phyloP scores from a whole-genome alignment of 202 grass and related monocot species.

The Schoenoplectus triqueter region DNA sequence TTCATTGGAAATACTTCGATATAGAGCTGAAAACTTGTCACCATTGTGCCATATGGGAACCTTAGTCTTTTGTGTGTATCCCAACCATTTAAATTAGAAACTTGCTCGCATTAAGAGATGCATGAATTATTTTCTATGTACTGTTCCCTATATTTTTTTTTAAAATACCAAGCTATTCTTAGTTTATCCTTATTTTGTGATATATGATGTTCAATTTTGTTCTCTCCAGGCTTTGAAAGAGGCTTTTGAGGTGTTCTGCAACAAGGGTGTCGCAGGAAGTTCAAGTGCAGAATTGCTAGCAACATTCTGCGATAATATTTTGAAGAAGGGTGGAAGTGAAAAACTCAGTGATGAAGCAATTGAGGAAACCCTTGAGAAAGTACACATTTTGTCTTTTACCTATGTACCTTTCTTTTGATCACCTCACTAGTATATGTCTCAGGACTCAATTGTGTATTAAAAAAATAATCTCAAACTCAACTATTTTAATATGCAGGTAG shows the following conservation, averaged over 20 bases:
- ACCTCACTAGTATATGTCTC: not conserved
- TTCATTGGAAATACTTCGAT: conserved; percentile 12
- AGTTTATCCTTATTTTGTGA: not conserved
- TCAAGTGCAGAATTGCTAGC: conserved; percentile 93
- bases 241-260: conserved; percentile 98
- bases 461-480: not conserved
- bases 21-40: not conserved
- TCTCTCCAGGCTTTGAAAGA: conserved; percentile 77
- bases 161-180: not conserved
- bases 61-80: not conserved
- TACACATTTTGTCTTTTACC: conserved; percentile 35
- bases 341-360: conserved; percentile 99
- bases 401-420: not conserved
- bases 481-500: conserved; percentile 60
- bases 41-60: not conserved
- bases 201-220: not conserved
- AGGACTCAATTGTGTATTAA: conserved; percentile 12
- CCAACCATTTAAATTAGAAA: not conserved
- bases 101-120: conserved; percentile 9
- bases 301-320: conserved; percentile 95
- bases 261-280: conserved; percentile 92
- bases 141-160: not conserved
- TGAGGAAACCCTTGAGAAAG: conserved; percentile 98
- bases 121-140: conserved; percentile 15
- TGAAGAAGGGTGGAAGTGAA: conserved; percentile 97